Evolutionary conservation across 179 eudicot genomes (phyloP), one percentile per base, ranked within the genome.

Genomic region (Vitellaria paradoxa): DNA sequence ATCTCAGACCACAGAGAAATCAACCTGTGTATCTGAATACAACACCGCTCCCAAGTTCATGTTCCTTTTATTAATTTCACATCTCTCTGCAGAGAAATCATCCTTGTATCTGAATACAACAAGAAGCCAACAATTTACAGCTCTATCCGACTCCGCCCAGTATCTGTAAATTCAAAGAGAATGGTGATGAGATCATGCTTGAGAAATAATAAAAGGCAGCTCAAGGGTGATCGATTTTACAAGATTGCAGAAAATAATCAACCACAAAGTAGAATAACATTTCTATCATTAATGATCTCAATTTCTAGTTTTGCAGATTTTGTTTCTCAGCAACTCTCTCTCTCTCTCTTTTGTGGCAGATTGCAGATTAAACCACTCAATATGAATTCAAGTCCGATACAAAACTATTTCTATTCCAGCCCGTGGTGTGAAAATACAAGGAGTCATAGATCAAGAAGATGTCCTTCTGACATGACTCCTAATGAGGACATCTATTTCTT

Each of bases 161-260:
- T 20, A 56, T 68, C 79, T 77, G 79, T 46, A 15, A 56, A 45
- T 45, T 42, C 46, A 42, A 77, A 30, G 26, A 65, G 50, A 49
- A 52, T 17, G 40, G 20, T n/a, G 42, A 13, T 66, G 50, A 24
- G 62, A 49, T 26, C 60, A 62, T 18, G 70, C 17, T 64, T 6
- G n/a, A 18, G 37, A 65, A 50, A 50, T 59, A 21, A 26, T 7
- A 12, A 30, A 30, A 53, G 18, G 59, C 53, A 37, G 40, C 63
- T 24, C 7, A 26, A 76, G 42, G 68, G 17, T n/a, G 66, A 52
- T 56, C 2, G 10, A 20, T 20, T 26, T 68, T 23, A 6, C 46
- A 40, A 67, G 53, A 37, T 5, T 66, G 50, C 72, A n/a, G 6
- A 76, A 56, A 26, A 57, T 76, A 17, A 64, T 30, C 15, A 17